These are phyloP conservation scores for Nemophila menziesii DNA, from an alignment of 257 asterid genomes.

Conservation along the genomic window DNA sequence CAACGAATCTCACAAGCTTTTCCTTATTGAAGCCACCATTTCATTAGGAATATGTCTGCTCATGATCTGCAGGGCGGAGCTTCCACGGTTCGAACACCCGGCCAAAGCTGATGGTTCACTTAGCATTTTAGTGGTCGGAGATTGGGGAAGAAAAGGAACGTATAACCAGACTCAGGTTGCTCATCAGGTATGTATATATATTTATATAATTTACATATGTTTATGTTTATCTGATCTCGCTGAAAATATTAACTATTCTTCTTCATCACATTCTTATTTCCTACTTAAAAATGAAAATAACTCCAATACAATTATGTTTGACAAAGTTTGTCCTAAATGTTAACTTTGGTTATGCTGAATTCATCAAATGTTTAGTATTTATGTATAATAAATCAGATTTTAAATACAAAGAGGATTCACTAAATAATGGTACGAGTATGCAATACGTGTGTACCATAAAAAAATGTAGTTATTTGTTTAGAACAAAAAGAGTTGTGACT, in stretches of 20 bases:
- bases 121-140: slow-evolving; percentile 45
- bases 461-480: no score
- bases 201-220: neutral
- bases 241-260: neutral
- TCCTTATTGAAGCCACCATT: neutral
- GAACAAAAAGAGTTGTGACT: no score
- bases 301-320: no score
- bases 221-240: neutral
- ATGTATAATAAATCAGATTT: no score
- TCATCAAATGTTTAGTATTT: no score
- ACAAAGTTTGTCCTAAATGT: no score
- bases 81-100: slow-evolving; percentile 12
- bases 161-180: slow-evolving; percentile 50
- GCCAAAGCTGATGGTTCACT: slow-evolving; percentile 35
- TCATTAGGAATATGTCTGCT: neutral
- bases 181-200: slow-evolving; percentile 27
- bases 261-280: neutral
- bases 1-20: neutral
- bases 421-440: no score
- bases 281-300: no score
- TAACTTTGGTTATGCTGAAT: no score
- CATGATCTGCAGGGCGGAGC: slow-evolving; percentile 2
- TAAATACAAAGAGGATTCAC: no score
- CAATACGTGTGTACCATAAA: no score
- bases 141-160: slow-evolving; percentile 61